These are phyloP conservation scores for Picea abies DNA, from an alignment of 83 land plant genomes.

Conservation along the genomic window DNA sequence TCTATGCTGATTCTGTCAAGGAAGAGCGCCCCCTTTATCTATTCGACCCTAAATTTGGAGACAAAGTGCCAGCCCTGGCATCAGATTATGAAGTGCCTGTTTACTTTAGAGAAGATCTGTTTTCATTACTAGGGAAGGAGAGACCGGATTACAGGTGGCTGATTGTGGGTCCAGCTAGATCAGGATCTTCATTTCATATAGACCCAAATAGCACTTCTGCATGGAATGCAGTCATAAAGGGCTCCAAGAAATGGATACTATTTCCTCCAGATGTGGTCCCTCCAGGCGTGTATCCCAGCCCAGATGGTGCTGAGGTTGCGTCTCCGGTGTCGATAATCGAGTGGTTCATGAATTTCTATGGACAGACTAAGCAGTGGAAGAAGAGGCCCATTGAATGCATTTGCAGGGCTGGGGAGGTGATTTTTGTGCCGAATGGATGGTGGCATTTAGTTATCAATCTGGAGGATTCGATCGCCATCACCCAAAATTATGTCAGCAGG, in stretches of 20 bases:
- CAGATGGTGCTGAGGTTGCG: constrained; percentile 96
- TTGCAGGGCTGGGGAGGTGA: constrained; percentile 90
- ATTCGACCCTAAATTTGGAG: constrained; percentile 87
- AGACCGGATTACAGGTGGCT: constrained; percentile 94
- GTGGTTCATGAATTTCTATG: constrained; percentile 99
- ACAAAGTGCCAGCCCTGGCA: constrained; percentile 69
- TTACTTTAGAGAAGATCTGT: constrained; percentile 87
- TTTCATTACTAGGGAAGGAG: constrained; percentile 77
- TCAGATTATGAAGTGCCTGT: constrained; percentile 78
- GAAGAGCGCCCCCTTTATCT: constrained; percentile 96
- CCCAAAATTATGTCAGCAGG: constrained; percentile 98
- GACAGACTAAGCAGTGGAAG: constrained; percentile 58
- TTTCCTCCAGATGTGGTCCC: constrained; percentile 95
- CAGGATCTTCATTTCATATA: constrained; percentile 96
- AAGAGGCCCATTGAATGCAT: constrained; percentile 91
- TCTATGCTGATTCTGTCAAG: constrained; percentile 69
- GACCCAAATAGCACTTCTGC: constrained; percentile 98
- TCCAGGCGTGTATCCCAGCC: constrained; percentile 95
- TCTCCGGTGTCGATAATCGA: constrained; percentile 92
- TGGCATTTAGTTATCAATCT: constrained; percentile 97
- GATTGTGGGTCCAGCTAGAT: constrained; percentile 90
- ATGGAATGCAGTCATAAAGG: constrained; percentile 94
- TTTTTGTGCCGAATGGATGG: constrained; percentile 97
- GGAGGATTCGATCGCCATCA: constrained; percentile 94
- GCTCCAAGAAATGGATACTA: constrained; percentile 95